phyloP scores from a whole-genome alignment of 2,329 filamentous ascomycete genomes.

The Seiridium unicorne region DNA sequence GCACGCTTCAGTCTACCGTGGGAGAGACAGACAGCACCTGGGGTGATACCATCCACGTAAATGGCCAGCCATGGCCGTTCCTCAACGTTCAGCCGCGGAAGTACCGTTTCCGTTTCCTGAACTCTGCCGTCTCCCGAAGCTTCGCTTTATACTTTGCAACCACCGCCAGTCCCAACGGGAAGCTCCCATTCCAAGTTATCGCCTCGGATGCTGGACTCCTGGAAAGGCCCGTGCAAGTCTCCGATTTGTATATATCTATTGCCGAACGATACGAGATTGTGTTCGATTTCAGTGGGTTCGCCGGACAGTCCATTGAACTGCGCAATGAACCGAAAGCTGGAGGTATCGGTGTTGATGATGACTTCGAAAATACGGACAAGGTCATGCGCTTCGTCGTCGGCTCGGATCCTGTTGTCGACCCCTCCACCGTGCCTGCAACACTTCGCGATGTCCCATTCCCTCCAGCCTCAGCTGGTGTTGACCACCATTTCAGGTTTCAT shows the following conservation, averaged over 20 bases:
- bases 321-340: conserved; percentile 30
- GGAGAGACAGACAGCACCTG: conserved; percentile 46
- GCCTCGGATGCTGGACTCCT: conserved; percentile 54
- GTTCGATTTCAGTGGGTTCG: conserved; percentile 50
- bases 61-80: conserved; percentile 59
- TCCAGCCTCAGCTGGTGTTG: conserved; percentile 29
- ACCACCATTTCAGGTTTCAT: conserved; percentile 46
- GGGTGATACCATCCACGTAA: conserved; percentile 58
- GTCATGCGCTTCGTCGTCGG: conserved; percentile 52
- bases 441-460: conserved; percentile 40
- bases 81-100: conserved; percentile 57
- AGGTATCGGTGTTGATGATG: conserved; percentile 41
- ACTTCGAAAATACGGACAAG: conserved; percentile 50
- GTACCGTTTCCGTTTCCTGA: conserved; percentile 56
- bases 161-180: conserved; percentile 25
- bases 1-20: conserved; percentile 44
- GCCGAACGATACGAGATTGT: conserved; percentile 59
- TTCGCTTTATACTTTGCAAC: conserved; percentile 46
- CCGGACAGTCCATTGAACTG: conserved; percentile 45
- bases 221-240: conserved; percentile 29
- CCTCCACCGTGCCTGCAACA: conserved; percentile 27
- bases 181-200: conserved; percentile 50
- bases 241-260: conserved; percentile 44
- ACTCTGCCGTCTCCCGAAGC: conserved; percentile 44
- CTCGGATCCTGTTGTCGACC: conserved; percentile 31